Evolutionary conservation across 2,329 filamentous ascomycete genomes (phyloP).

Genomic region (Fusarium torulosum): DNA sequence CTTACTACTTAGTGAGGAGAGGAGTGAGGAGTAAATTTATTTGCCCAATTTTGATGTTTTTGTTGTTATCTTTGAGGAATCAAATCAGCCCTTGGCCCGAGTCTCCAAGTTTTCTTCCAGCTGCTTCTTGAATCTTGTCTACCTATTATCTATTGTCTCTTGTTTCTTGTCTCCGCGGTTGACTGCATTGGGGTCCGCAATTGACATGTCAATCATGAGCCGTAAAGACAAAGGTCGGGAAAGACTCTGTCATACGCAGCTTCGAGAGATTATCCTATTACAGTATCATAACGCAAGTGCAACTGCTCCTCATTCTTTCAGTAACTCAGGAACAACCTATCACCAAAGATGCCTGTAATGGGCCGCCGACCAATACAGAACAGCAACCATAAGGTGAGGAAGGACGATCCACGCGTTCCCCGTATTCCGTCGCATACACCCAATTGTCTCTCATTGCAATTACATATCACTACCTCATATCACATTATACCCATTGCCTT

Average conservation of each 20-base stretch:
- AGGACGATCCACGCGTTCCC: neutral
- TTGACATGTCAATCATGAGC: slow-evolving; percentile 43
- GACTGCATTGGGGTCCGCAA: slow-evolving; percentile 39
- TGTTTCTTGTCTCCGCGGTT: slow-evolving; percentile 37
- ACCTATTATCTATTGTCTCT: neutral
- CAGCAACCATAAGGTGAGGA: slow-evolving; percentile 31
- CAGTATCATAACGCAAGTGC: slow-evolving; percentile 29
- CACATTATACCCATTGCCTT: neutral
- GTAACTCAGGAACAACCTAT: slow-evolving; percentile 14
- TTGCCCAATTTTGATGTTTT: slow-evolving; percentile 7
- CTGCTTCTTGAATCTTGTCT: slow-evolving; percentile 17
- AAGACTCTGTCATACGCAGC: slow-evolving; percentile 36
- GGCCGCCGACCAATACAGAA: slow-evolving; percentile 16
- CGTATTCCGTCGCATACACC: slow-evolving; percentile 6
- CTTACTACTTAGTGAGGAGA: slow-evolving; percentile 5
- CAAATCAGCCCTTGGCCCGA: neutral
- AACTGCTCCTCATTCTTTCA: slow-evolving; percentile 8
- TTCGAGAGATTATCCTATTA: slow-evolving; percentile 21
- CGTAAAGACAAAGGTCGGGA: slow-evolving; percentile 36
- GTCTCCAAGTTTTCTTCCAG: slow-evolving; percentile 8
- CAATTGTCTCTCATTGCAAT: slow-evolving; percentile 1
- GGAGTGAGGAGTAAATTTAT: slow-evolving; percentile 7
- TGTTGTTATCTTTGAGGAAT: slow-evolving; percentile 12
- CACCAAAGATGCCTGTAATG: slow-evolving; percentile 24
- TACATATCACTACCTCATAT: neutral